Conservation (phyloP, 2,329 filamentous ascomycete species). For the Aspergillus sclerotialis region DNA sequence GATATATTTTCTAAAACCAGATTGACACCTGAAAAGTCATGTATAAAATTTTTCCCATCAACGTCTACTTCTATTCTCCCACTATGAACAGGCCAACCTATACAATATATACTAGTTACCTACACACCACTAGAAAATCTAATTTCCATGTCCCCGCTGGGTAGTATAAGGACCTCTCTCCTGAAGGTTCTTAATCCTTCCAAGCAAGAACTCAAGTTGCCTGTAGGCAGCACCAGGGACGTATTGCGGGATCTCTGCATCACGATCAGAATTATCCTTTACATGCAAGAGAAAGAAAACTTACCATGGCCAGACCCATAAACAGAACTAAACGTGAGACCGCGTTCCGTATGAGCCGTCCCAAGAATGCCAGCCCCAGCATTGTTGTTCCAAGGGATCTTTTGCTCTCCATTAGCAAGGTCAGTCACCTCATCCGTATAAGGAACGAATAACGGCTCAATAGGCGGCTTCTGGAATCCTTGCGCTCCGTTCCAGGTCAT, state of each 20-base stretch:
- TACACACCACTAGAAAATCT: too few relatives aligned
- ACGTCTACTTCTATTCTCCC: too few relatives aligned
- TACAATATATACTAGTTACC: too few relatives aligned
- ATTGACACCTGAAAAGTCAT: too few relatives aligned
- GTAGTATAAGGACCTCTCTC: slow-evolving; percentile 4
- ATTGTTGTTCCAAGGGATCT: slow-evolving; percentile 11
- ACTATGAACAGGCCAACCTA: too few relatives aligned
- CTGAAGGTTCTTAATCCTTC: slow-evolving; percentile 44
- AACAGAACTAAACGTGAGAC: slow-evolving; percentile 63
- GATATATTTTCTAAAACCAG: too few relatives aligned
- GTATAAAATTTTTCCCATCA: too few relatives aligned
- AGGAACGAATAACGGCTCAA: slow-evolving; percentile 62
- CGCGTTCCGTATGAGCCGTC: slow-evolving; percentile 64
- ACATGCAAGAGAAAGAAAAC: slow-evolving; percentile 43
- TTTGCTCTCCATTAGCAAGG: background rate
- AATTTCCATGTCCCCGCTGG: too few relatives aligned
- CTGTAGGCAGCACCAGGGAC: slow-evolving; percentile 62
- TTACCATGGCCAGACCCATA: slow-evolving; percentile 56
- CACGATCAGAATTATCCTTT: slow-evolving; percentile 50
- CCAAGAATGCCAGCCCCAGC: slow-evolving; percentile 64
- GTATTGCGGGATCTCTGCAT: slow-evolving; percentile 50
- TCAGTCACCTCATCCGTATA: slow-evolving; percentile 37
- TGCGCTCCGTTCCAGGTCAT: slow-evolving; percentile 70
- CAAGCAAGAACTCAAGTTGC: slow-evolving; percentile 68
- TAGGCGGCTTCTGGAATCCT: slow-evolving; percentile 59